Conservation (phyloP, 306 rosid genomes). For the Amphicarpaea edgeworthii region DNA sequence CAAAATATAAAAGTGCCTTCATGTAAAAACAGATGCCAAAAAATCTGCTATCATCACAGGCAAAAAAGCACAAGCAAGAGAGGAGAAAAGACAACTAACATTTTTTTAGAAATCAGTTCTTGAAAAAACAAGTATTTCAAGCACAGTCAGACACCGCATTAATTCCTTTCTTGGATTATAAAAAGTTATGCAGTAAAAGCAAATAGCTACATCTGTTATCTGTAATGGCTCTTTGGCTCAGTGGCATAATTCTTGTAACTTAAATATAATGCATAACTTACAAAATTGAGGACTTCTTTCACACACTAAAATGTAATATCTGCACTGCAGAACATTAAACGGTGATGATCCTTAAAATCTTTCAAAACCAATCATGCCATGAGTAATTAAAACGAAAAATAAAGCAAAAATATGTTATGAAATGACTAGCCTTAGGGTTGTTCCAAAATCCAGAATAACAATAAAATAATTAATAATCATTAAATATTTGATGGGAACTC, state of each 20-base stretch:
- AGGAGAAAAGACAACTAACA: too few relatives aligned
- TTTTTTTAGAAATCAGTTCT: too few relatives aligned
- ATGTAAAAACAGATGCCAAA: too few relatives aligned
- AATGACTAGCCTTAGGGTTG: too few relatives aligned
- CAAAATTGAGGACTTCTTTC: neutral
- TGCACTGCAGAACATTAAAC: slow-evolving; percentile 21
- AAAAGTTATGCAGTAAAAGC: neutral
- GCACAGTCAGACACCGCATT: neutral
- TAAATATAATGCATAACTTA: neutral
- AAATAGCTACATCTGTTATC: neutral
- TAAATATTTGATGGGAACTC: too few relatives aligned
- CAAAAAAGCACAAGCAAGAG: too few relatives aligned
- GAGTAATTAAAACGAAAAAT: neutral
- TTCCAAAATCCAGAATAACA: too few relatives aligned
- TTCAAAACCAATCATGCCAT: neutral
- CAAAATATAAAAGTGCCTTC: too few relatives aligned
- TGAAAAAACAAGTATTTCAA: slow-evolving; percentile 1
- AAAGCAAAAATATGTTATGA: too few relatives aligned
- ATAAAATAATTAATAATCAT: too few relatives aligned
- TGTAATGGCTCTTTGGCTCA: neutral
- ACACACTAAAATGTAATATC: neutral
- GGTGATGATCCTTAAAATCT: neutral
- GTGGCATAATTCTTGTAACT: slow-evolving; percentile 1
- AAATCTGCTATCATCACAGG: too few relatives aligned
- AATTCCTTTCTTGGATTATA: neutral